Evolutionary conservation across 2,329 filamentous ascomycete species (phyloP).

Genomic region (Cladosporium phlei): DNA sequence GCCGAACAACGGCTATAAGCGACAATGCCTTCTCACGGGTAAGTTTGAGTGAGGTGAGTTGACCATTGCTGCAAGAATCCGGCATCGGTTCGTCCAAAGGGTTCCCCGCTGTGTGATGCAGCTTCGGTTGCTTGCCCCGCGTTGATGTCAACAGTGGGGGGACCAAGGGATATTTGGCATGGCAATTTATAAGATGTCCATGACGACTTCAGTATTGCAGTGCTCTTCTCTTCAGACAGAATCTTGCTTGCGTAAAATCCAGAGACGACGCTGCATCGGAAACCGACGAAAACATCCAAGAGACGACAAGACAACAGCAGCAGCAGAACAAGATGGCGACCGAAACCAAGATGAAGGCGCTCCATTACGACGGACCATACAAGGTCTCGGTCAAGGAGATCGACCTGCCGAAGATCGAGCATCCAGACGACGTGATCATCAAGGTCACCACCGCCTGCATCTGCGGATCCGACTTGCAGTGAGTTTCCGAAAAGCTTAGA

Average conservation of each 20-base stretch:
- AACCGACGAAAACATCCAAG: too few species aligned
- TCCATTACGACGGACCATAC: conserved; percentile 59
- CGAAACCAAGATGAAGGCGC: conserved; percentile 51
- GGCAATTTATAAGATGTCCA: conserved; percentile 2
- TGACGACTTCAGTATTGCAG: not conserved
- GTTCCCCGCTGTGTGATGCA: conserved; percentile 8
- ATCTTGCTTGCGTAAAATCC: too few species aligned
- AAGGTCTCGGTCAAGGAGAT: conserved; percentile 60
- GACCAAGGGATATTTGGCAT: conserved; percentile 2
- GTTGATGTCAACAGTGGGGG: conserved; percentile 8
- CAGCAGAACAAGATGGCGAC: conserved; percentile 8
- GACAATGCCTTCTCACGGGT: too few species aligned
- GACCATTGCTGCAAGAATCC: too few species aligned
- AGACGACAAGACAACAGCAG: not conserved
- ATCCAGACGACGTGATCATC: conserved; percentile 61
- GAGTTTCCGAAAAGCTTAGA: too few species aligned
- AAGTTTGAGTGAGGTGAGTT: too few species aligned
- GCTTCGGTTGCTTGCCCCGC: conserved; percentile 3
- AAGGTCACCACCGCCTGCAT: conserved; percentile 59
- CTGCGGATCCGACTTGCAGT: conserved; percentile 33
- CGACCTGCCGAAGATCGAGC: conserved; percentile 54
- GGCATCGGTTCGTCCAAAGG: too few species aligned
- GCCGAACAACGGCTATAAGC: too few species aligned
- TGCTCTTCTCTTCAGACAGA: not conserved
- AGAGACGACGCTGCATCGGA: too few species aligned